Base-by-base conservation (phyloP, 208 protist genomes). In the Crithidia brevicula region DNA sequence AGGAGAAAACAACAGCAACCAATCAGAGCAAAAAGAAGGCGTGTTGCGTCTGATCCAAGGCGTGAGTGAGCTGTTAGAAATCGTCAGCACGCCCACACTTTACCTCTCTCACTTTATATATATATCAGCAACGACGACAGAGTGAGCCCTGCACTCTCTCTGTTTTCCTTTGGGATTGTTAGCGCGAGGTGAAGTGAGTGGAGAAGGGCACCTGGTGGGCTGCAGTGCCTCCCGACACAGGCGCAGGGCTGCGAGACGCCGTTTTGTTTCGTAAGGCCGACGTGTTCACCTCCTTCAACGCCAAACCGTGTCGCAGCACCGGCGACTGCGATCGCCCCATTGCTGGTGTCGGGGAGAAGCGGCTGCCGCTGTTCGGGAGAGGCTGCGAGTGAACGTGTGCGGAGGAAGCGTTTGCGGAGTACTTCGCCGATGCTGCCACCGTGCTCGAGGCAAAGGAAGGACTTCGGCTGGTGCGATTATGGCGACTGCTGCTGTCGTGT, bases 261-360 rank as follows among this genome's bases (percentile, higher is more conserved):
- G 4, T 18, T 4, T 51, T 54, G 31, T 15, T 10, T 3, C 3
- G 15, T 13, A 9, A 3, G 4, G 15, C 22, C 0, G 46, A 27
- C 45, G 59, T 22, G 45, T 65, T 65, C 46, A 22, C 59, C 7
- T 27, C 2, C 3, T 33, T 13, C 8, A 46, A 6, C 8, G 59
- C 52, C 43, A 65, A 13, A n/a, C 45, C 59, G 1, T 30, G 45
- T 3, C 45, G 46, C n/a, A 33, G 40, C 40, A 7, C 38, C 4
- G 56, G 56, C 27, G 56, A 62, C 15, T 36, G 40, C 10, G 56
- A 62, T 1, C 56, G 42, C 56, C 47, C 56, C 23, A 36, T 36
- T 27, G 40, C 33, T 18, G 43, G n/a, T n/a, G n/a, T n/a, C n/a
- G n/a, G 42, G 31, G 11, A 54, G 49, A 54, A 46, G 59, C n/a